Conservation (phyloP, 176 grass and related monocot species). For the Chrysopogon serrulatus region DNA sequence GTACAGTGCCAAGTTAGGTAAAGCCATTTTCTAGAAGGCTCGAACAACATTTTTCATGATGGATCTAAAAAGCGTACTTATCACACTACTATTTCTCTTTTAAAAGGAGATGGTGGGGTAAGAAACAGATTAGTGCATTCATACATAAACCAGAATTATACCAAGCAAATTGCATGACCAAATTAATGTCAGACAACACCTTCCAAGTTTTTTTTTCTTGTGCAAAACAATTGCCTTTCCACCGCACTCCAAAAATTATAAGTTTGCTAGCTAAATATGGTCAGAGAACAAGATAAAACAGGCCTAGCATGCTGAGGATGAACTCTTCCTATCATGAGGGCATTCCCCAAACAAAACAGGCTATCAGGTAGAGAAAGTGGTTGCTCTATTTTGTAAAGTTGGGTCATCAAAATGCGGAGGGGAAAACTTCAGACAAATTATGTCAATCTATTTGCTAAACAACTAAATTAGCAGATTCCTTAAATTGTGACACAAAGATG, state of each 20-base stretch:
- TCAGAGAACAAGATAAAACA: slow-evolving; percentile 19
- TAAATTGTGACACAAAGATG: no score
- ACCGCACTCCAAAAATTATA: slow-evolving; percentile 59
- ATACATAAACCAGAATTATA: no score
- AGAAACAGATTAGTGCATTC: no score
- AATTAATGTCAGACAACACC: slow-evolving; percentile 69
- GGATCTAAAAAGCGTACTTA: no score
- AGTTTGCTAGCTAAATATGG: slow-evolving; percentile 37
- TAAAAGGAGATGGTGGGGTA: no score
- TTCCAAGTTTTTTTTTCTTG: slow-evolving; percentile 92
- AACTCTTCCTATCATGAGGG: neutral
- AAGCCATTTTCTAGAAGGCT: no score
- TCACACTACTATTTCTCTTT: no score
- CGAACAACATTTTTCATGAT: no score
- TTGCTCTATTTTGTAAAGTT: neutral
- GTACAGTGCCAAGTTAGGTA: no score
- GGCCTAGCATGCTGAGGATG: neutral
- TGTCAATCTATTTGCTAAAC: neutral
- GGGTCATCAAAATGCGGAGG: neutral
- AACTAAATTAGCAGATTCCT: neutral
- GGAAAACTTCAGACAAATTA: neutral
- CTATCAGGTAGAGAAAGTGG: neutral
- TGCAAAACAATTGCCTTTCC: slow-evolving; percentile 84
- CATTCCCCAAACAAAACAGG: neutral
- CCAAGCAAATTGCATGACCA: no score